These are phyloP conservation scores for Stentor coeruleus DNA, from an alignment of 73 alveolate species.

Conservation along the genomic window DNA sequence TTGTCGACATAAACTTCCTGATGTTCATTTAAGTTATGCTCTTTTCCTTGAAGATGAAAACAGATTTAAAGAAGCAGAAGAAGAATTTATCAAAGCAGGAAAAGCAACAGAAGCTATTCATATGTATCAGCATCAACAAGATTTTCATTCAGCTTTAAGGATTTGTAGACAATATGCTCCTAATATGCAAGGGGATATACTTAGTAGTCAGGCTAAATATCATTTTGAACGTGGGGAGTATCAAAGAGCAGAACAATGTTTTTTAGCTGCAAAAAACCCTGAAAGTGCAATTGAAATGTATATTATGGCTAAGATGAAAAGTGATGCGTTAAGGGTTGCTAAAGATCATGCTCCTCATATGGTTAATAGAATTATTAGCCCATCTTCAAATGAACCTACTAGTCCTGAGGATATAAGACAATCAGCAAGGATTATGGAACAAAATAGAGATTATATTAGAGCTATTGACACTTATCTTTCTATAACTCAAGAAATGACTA, in stretches of 20 bases:
- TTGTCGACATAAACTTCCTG: conserved; percentile 94
- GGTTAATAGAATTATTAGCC: conserved; percentile 77
- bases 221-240: conserved; percentile 89
- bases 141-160: conserved; percentile 97
- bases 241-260: conserved; percentile 94
- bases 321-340: conserved; percentile 95
- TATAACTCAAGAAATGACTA: conserved; percentile 87
- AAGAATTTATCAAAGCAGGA: conserved; percentile 97
- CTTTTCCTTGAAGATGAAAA: conserved; percentile 96
- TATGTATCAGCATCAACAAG: conserved; percentile 96
- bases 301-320: conserved; percentile 73
- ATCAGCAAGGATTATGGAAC: conserved; percentile 96
- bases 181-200: conserved; percentile 76
- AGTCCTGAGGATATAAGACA: conserved; percentile 77
- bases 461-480: conserved; percentile 94
- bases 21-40: conserved; percentile 96
- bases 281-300: conserved; percentile 91
- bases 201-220: conserved; percentile 89
- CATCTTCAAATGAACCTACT: conserved; percentile 44
- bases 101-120: conserved; percentile 99
- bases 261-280: conserved; percentile 94
- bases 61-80: conserved; percentile 99
- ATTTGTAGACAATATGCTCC: conserved; percentile 97
- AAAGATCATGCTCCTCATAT: conserved; percentile 97
- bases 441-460: conserved; percentile 87